Conservation (phyloP, 148 eudicot genomes). For the Rhododendron henanense region DNA sequence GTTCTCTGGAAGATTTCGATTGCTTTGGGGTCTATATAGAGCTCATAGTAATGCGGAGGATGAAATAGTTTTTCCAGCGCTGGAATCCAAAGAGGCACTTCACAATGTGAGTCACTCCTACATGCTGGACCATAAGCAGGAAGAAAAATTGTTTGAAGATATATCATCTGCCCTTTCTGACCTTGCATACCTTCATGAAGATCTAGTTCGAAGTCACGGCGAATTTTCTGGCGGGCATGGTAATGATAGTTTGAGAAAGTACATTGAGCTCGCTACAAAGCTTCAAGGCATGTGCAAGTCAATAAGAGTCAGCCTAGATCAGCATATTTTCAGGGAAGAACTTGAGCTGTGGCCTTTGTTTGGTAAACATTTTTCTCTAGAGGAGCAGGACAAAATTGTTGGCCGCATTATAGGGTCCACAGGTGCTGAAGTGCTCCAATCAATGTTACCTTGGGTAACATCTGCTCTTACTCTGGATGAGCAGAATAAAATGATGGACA, state of each 20-base stretch:
- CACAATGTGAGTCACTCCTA: conserved; percentile 92
- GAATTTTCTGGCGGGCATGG: conserved; percentile 17
- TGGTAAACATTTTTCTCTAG: conserved; percentile 74
- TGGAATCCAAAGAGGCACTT: conserved; percentile 86
- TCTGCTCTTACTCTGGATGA: conserved; percentile 90
- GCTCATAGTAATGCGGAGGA: conserved; percentile 97
- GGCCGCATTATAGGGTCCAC: conserved; percentile 94
- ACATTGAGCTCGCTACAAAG: conserved; percentile 71
- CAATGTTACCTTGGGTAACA: conserved; percentile 96
- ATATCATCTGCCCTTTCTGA: conserved; percentile 67
- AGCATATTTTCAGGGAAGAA: conserved; percentile 85
- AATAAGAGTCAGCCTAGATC: conserved; percentile 80
- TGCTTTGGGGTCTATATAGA: conserved; percentile 80
- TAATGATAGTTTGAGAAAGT: conserved; percentile 43
- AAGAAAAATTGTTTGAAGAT: conserved; percentile 78
- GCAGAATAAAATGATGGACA: conserved; percentile 92
- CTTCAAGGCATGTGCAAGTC: conserved; percentile 95
- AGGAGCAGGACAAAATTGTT: conserved; percentile 85
- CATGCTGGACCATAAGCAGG: conserved; percentile 89
- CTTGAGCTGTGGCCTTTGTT: conserved; percentile 92
- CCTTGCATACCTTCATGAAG: conserved; percentile 55
- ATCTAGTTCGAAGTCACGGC: conserved; percentile 12
- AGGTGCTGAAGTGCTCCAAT: conserved; percentile 91
- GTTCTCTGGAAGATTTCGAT: conserved; percentile 80
- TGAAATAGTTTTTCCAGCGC: conserved; percentile 87